Percentiles rank a stretch among this genome's conserved stretches.
Evolutionary conservation across 2,329 filamentous ascomycete species (phyloP).

Genomic region (Exserohilum turcica): DNA sequence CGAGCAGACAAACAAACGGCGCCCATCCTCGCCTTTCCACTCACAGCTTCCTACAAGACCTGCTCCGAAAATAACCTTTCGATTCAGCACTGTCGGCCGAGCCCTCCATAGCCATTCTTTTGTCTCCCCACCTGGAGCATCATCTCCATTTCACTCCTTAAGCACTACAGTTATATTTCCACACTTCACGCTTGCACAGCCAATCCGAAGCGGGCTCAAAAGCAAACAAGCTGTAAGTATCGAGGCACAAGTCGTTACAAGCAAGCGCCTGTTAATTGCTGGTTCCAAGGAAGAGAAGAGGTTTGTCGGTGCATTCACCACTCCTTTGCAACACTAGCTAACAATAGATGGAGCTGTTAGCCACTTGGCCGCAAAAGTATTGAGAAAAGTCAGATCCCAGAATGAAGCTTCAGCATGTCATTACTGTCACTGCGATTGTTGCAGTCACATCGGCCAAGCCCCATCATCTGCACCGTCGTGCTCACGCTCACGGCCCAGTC

Average conservation of each 20-base stretch:
- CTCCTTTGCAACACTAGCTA: constrained; percentile 11
- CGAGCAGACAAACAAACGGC: constrained; percentile 27
- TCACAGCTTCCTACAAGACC: constrained; percentile 18
- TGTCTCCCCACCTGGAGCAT: constrained; percentile 30
- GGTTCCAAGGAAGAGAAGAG: constrained; percentile 5
- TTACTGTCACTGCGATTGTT: constrained; percentile 50
- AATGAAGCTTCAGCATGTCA: constrained; percentile 46
- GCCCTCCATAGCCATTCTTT: constrained; percentile 26
- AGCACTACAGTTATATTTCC: constrained; percentile 27
- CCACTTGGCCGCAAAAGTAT: not conserved
- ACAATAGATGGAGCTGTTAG: constrained; percentile 9
- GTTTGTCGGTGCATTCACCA: constrained; percentile 8
- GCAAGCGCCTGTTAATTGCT: not conserved
- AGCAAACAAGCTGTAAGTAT: constrained; percentile 14
- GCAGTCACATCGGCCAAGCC: constrained; percentile 61
- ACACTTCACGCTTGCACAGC: constrained; percentile 20
- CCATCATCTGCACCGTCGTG: constrained; percentile 62
- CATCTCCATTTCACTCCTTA: constrained; percentile 46
- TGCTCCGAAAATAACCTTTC: constrained; percentile 18
- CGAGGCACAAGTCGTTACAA: too few species aligned
- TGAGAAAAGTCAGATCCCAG: constrained; percentile 14
- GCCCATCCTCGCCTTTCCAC: constrained; percentile 12
- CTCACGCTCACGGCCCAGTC: constrained; percentile 46
- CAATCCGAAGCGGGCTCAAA: not conserved
- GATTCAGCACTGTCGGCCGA: constrained; percentile 10